phyloP scores from a whole-genome alignment of 1,139 yeast species.

The Yamadazyma membranifaciens region DNA sequence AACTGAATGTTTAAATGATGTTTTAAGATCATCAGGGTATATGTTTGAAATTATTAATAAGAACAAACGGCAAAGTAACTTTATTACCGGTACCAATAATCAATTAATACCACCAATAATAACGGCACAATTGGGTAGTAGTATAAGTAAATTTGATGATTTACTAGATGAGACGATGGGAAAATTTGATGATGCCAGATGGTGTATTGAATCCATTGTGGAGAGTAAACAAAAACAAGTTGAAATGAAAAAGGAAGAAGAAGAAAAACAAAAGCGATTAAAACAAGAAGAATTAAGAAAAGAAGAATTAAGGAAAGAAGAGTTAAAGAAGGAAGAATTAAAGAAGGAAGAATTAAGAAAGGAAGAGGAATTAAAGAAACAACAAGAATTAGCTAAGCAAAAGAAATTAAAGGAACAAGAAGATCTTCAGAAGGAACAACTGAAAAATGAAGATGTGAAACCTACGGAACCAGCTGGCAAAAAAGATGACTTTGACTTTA shows the following conservation, averaged over 20 bases:
- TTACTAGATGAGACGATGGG: conserved; percentile 43
- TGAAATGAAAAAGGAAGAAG: conserved; percentile 40
- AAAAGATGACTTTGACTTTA: conserved; percentile 21
- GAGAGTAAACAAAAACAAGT: conserved; percentile 45
- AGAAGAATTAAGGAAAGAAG: conserved; percentile 18
- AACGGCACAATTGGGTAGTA: conserved; percentile 37
- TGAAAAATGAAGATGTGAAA: conserved; percentile 13
- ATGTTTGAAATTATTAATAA: conserved; percentile 45
- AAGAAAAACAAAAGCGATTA: conserved; percentile 28
- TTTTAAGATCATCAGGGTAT: conserved; percentile 44
- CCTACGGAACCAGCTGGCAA: conserved; percentile 20
- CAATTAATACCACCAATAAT: conserved; percentile 42
- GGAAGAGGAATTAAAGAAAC: conserved; percentile 17
- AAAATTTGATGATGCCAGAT: conserved; percentile 44
- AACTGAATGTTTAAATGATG: conserved; percentile 40
- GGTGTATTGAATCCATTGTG: conserved; percentile 47
- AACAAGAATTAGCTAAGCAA: conserved; percentile 15
- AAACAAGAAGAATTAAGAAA: conserved; percentile 24
- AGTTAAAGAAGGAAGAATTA: conserved; percentile 13
- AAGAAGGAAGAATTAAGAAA: conserved; percentile 17
- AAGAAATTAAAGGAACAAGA: conserved; percentile 15
- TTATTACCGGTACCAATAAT: conserved; percentile 44
- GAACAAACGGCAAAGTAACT: conserved; percentile 42
- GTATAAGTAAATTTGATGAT: conserved; percentile 41
- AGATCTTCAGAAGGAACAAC: conserved; percentile 19